Percentiles rank a stretch among this genome's conserved stretches.
Evolutionary conservation across 768 basidiomycete species (phyloP).

Genomic region (Tremella yokohamensis): DNA sequence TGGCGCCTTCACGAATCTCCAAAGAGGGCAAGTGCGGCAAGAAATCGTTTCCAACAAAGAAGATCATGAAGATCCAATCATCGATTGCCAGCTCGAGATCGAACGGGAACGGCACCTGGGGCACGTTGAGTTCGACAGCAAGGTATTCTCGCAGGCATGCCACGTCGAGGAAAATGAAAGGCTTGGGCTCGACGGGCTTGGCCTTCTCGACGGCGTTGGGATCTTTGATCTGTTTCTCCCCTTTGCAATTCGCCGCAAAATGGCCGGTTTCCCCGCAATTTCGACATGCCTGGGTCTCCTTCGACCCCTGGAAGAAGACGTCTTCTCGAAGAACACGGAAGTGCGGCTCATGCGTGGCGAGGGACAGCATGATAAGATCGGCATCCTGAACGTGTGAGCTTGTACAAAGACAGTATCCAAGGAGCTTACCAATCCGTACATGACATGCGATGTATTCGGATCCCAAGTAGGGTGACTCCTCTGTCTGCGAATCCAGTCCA

Average conservation of each 20-base stretch:
- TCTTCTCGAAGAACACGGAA: conserved; percentile 97
- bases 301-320: conserved; percentile 79
- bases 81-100: conserved; percentile 94
- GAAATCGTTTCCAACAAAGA: conserved; percentile 96
- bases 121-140: conserved; percentile 85
- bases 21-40: conserved; percentile 94
- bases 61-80: conserved; percentile 99
- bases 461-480: conserved; percentile 82
- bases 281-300: conserved; percentile 71
- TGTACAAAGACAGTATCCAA: not conserved
- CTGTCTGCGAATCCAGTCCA: conserved; percentile 94
- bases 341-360: conserved; percentile 97
- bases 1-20: conserved; percentile 98
- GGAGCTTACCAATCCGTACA: conserved; percentile 71
- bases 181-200: conserved; percentile 70
- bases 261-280: conserved; percentile 94
- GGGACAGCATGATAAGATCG: conserved; percentile 95
- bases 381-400: conserved; percentile 59
- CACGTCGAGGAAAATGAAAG: conserved; percentile 99
- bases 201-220: conserved; percentile 53
- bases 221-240: conserved; percentile 61
- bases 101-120: conserved; percentile 75
- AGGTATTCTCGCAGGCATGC: conserved; percentile 93
- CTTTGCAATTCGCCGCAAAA: conserved; percentile 90
- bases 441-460: conserved; percentile 92